Conservation (phyloP, 352 stramenopile species). For the Globisporangium middletonii region DNA sequence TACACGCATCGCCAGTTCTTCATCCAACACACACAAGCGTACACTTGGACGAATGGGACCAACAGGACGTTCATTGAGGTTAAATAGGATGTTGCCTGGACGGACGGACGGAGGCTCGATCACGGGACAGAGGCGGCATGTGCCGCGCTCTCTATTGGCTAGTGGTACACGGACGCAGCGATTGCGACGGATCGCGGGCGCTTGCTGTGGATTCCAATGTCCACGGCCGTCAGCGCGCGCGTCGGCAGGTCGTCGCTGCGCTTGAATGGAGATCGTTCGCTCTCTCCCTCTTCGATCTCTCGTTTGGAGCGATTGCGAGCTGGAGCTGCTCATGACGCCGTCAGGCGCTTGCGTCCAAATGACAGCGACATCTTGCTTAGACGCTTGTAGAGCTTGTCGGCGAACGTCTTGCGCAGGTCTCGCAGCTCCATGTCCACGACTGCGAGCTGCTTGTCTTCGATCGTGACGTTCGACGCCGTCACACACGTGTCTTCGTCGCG, state of each 20-base stretch:
- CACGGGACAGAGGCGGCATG: background rate
- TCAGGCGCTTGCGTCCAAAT: slow-evolving; percentile 22
- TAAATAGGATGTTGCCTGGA: background rate
- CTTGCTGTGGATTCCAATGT: slow-evolving; percentile 13
- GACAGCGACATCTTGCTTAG: slow-evolving; percentile 38
- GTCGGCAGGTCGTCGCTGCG: background rate
- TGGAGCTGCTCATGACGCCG: slow-evolving; percentile 7
- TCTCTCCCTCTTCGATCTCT: background rate
- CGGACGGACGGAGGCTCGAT: no score
- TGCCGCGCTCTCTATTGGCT: slow-evolving; percentile 10
- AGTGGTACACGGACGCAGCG: slow-evolving; percentile 11
- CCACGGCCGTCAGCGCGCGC: slow-evolving; percentile 3
- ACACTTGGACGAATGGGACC: background rate
- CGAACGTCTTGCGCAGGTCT: slow-evolving; percentile 54
- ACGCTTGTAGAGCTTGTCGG: slow-evolving; percentile 47
- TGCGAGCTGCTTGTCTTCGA: slow-evolving; percentile 60
- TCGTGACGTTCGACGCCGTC: slow-evolving; percentile 42
- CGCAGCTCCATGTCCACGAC: slow-evolving; percentile 62
- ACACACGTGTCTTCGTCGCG: slow-evolving; percentile 29
- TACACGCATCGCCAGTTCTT: background rate
- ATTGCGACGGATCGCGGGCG: background rate
- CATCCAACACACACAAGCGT: background rate
- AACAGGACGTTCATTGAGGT: background rate
- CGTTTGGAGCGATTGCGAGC: no score
- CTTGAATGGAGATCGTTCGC: background rate